Conservation (phyloP, 495 filamentous ascomycete genomes). For the Podospora sp. region DNA sequence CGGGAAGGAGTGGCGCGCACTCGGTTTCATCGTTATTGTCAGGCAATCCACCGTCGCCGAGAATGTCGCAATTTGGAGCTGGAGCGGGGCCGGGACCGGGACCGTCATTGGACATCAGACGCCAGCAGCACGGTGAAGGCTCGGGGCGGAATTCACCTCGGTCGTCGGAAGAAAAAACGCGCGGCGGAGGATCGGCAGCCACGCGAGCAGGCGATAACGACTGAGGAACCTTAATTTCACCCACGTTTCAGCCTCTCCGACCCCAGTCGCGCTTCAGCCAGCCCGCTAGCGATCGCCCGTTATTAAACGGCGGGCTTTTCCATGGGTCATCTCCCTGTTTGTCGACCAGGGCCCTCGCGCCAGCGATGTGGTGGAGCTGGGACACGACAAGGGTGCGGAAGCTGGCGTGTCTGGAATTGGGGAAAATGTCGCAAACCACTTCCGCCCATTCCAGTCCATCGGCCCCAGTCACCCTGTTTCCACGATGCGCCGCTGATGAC, state of each 20-base stretch:
- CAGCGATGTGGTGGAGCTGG: conserved; percentile 6
- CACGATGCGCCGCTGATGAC: neutral
- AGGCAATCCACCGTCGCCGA: conserved; percentile 45
- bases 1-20: conserved; percentile 41
- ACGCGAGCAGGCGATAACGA: conserved; percentile 40
- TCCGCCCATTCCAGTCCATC: neutral
- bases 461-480: neutral
- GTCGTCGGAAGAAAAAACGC: conserved; percentile 35
- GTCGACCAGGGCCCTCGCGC: conserved; percentile 1
- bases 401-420: conserved; percentile 14
- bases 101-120: conserved; percentile 34
- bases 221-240: conserved; percentile 43
- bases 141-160: conserved; percentile 27
- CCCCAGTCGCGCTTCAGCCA: conserved; percentile 15
- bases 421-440: neutral
- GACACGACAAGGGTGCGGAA: neutral
- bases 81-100: conserved; percentile 14
- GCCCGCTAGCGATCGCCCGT: conserved; percentile 17
- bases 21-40: conserved; percentile 54
- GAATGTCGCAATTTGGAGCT: conserved; percentile 27
- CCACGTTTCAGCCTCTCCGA: conserved; percentile 42
- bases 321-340: conserved; percentile 10
- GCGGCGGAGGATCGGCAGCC: conserved; percentile 40
- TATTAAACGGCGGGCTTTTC: conserved; percentile 16
- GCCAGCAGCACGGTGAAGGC: conserved; percentile 28